A percentile compares a stretch with the other conserved stretches of the same genome.
Evolutionary conservation across 495 filamentous ascomycete genomes (phyloP).

Genomic region (Aspergillus haitiensis): DNA sequence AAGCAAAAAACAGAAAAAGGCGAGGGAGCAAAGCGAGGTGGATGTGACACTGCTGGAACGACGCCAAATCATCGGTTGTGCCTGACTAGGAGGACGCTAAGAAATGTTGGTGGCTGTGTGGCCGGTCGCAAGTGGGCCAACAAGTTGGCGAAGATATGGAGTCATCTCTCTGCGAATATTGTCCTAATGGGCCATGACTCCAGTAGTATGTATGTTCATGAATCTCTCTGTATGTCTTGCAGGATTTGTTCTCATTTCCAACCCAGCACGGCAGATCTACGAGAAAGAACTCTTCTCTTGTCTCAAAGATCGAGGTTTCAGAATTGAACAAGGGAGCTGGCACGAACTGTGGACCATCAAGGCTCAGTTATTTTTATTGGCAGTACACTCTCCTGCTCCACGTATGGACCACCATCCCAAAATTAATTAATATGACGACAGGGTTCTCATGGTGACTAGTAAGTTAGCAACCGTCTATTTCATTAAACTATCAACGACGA

Average conservation of each 20-base stretch:
- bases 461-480: too few species aligned
- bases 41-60: slow-evolving; percentile 5
- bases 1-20: slow-evolving; percentile 5
- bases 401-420: background rate
- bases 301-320: background rate
- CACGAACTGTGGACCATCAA: slow-evolving; percentile 6
- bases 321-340: background rate
- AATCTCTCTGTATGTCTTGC: background rate
- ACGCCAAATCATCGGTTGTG: slow-evolving; percentile 17
- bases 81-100: slow-evolving; percentile 22
- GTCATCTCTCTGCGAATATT: too few species aligned
- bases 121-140: background rate
- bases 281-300: background rate
- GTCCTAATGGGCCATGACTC: too few species aligned
- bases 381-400: background rate
- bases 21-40: background rate
- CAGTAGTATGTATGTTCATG: background rate
- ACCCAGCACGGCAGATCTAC: background rate
- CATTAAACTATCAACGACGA: too few species aligned
- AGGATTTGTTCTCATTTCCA: background rate
- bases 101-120: slow-evolving; percentile 1
- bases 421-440: background rate
- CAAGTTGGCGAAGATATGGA: background rate
- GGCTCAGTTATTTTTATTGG: background rate
- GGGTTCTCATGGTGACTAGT: background rate